A percentile compares a stretch with the other conserved stretches of the same genome.
These are phyloP conservation scores for Akanthomyces lecanii DNA, from an alignment of 2,329 filamentous ascomycete genomes.

Conservation along the genomic window DNA sequence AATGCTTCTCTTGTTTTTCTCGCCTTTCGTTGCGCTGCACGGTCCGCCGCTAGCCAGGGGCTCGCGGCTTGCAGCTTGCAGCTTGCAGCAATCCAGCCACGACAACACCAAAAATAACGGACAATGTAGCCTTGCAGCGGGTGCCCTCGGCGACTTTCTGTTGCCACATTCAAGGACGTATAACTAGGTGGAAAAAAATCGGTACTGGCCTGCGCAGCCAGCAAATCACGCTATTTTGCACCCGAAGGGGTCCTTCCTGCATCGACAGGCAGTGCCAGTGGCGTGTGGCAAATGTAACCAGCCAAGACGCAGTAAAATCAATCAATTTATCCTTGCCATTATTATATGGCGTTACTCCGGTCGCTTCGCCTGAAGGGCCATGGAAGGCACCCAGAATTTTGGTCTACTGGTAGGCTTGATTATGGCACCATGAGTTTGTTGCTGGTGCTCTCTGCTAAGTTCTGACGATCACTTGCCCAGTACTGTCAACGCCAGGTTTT, in stretches of 20 bases:
- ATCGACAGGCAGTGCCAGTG: neutral
- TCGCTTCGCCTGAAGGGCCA: neutral
- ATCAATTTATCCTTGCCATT: neutral
- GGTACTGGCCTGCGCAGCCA: neutral
- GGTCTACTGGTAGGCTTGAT: neutral
- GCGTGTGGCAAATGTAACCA: slow-evolving; percentile 7
- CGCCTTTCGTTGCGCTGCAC: neutral
- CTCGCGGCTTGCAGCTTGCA: neutral
- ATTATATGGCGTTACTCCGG: neutral
- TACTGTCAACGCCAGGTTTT: neutral
- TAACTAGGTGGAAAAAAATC: no score
- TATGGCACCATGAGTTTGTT: neutral
- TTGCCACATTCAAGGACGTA: no score
- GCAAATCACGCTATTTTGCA: neutral
- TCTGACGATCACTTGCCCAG: neutral
- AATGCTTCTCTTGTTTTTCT: neutral
- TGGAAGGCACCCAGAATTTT: slow-evolving; percentile 8
- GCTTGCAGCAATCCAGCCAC: neutral
- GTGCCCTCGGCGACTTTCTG: no score
- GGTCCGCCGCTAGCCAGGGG: neutral
- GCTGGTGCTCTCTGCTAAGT: neutral
- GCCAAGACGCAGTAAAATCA: neutral
- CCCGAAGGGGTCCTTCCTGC: neutral
- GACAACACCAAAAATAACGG: neutral
- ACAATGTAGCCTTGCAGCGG: no score